A percentile compares a stretch with the other conserved stretches of the same genome.
Conservation (phyloP, 768 basidiomycete species). For the Collybia sordida region DNA sequence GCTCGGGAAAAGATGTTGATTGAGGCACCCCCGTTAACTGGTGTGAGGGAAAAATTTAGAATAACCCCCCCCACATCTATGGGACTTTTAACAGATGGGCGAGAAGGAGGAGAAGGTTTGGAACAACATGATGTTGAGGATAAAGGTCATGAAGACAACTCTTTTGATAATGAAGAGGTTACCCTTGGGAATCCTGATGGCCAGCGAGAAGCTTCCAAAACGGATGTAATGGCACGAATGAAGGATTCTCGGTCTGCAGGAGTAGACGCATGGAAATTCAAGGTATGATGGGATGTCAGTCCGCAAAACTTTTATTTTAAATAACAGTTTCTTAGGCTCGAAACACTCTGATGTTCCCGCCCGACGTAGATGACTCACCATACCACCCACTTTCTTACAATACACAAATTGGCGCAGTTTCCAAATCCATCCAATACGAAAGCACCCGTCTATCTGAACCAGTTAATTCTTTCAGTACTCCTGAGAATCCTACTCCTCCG, state of each 20-base stretch:
- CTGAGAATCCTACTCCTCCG: constrained; percentile 59
- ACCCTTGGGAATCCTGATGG: constrained; percentile 24
- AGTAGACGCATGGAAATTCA: constrained; percentile 84
- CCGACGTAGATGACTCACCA: constrained; percentile 86
- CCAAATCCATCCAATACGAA: constrained; percentile 69
- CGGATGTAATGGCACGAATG: constrained; percentile 79
- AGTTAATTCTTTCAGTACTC: constrained; percentile 48
- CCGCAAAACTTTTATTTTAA: neutral
- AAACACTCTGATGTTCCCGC: constrained; percentile 93
- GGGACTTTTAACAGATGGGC: constrained; percentile 49
- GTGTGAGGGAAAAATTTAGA: constrained; percentile 65
- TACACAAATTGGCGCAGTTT: constrained; percentile 31
- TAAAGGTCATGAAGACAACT: constrained; percentile 14
- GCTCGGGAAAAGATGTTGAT: constrained; percentile 70
- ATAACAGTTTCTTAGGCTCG: constrained; percentile 56
- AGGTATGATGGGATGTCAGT: constrained; percentile 38
- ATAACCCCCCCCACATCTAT: constrained; percentile 60
- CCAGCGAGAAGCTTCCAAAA: constrained; percentile 26
- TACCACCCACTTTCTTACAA: constrained; percentile 29
- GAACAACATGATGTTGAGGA: constrained; percentile 23
- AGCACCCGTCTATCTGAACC: constrained; percentile 83
- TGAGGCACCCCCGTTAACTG: constrained; percentile 59
- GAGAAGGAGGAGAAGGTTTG: constrained; percentile 20
- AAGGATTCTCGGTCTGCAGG: constrained; percentile 72
- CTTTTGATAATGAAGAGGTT: constrained; percentile 20